Evolutionary conservation across 768 basidiomycete genomes (phyloP), one percentile per base, ranked within the genome.

Genomic region (Lentinula aciculospora): DNA sequence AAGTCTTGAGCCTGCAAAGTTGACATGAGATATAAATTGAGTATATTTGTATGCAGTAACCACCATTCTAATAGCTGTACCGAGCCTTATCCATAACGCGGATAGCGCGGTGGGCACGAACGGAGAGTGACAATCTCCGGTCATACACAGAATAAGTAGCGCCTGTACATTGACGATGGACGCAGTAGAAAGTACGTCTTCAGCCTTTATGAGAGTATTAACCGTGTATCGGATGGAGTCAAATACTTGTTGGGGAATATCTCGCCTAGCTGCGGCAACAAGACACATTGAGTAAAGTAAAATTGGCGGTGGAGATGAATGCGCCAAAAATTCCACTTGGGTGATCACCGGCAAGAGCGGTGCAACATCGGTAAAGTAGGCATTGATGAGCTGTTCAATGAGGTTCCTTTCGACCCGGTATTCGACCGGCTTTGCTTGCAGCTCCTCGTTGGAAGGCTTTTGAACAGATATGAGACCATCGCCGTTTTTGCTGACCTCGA

Each of bases 251-350:
- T 91, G 86, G 2, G 94, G 88, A 4, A 92, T 85, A 59, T 91
- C 86, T 49, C 95, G 82, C 55, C 89, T 81, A 29, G 93, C 86
- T 15, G 92, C 90, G 19, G 95, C 92, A 40, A 98, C 86, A 29
- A 94, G 86, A 70, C 94, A 98, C 72, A 98, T 94, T 36, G 92
- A 87, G 71, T 98, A 98, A 21, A 98, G 80, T 58, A 98, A 72
- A 23, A 99, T 78, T 3, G 89, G 85, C 2, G 93, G 82, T 0
- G 88, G 89, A 13, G 83, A 84, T 21, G 83, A 79, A 50, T 70
- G 82, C 36, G 86, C 80, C 60, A 97, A 75, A 66, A 99, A 98
- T 68, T 99, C 96, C 25, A 83, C 80, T 66, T 89, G 84, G 17
- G 92, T 91, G 58, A 98, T 82, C 63, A 99, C 78, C 10, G 97